Base-by-base conservation (phyloP, 305 asterid species). In the Solanum aculeatissimum region DNA sequence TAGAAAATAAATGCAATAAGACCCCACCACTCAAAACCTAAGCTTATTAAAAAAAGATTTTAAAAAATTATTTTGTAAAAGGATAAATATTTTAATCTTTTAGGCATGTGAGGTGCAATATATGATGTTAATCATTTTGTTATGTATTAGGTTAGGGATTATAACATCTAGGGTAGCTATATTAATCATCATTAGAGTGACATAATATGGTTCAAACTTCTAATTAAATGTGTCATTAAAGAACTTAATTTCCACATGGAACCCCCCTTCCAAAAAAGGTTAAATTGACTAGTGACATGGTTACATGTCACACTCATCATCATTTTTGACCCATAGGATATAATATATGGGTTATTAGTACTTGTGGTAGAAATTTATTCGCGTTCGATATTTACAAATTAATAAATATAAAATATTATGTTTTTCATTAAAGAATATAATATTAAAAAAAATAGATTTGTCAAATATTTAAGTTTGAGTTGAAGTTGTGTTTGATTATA, bases 81-180 rank as follows among this genome's bases (percentile, higher is more conserved):
- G 45, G 58, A 54, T 10, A 85, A 66, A 85, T 53, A 82, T 27
- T 87, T 85, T 82, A 87, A 85, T 83, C 85, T 82, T 77, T 80
- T 83, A 35, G 82, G 91, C 97, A 90, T 90, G 95, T 92, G 95
- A 81, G 85, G 84, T 87, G 91, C 94, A 88, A 77, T 83, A 86
- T 81, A 85, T 49, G 66, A 85, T 83, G 25, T 69, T 91, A 92
- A 92, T 92, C 92, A 88, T 90, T 92, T 84, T 84, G 83, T 85
- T 63, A 60, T 11, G 35, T 55, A 57, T 71, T 91, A 88, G 93
- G 90, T 87, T 90, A 91, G 95, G 93, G 87, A 87, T 88, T 88
- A 89, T 91, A 84, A 87, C 85, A 58, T 82, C 68, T 65, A 72
- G 62, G 66, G 19, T 4, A 81, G 40, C 23, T 65, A 66, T 65